Evolutionary conservation across 78 protist genomes (phyloP).

Genomic region (Polysphondylium violaceum): DNA sequence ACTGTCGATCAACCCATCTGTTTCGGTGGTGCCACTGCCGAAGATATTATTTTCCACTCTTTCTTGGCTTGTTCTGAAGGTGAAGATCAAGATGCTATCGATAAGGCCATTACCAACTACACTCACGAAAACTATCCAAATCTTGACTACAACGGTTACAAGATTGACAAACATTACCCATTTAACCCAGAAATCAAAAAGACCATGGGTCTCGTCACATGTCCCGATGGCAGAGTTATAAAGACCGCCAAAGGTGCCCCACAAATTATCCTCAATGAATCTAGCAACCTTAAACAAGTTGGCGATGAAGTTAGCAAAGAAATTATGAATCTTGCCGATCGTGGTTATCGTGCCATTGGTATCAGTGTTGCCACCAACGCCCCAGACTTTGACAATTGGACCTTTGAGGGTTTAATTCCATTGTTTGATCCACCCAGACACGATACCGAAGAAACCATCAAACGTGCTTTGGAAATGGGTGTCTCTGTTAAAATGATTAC

Average conservation of each 20-base stretch:
- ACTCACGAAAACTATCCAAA: conserved; percentile 47
- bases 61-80: conserved; percentile 76
- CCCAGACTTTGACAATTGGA: conserved; percentile 80
- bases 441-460: conserved; percentile 89
- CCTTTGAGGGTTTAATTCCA: conserved; percentile 89
- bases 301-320: conserved; percentile 26
- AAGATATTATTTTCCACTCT: conserved; percentile 57
- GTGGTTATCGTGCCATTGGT: conserved; percentile 91
- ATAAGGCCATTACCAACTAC: conserved; percentile 66
- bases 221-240: conserved; percentile 61
- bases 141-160: conserved; percentile 49
- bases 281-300: conserved; percentile 69
- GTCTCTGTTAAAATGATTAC: conserved; percentile 95
- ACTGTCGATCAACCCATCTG: conserved; percentile 85
- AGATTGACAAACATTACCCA: conserved; percentile 81
- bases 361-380: conserved; percentile 63
- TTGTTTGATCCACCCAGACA: conserved; percentile 94
- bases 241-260: conserved; percentile 92
- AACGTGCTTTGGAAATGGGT: conserved; percentile 83
- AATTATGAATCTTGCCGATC: conserved; percentile 83
- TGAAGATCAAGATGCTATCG: conserved; percentile 88
- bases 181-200: conserved; percentile 90
- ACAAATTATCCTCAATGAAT: conserved; percentile 80
- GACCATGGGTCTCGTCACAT: conserved; percentile 55
- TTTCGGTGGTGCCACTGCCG: conserved; percentile 37